Evolutionary conservation across 2,329 filamentous ascomycete genomes (phyloP).

Genomic region (Monosporascus sp.): DNA sequence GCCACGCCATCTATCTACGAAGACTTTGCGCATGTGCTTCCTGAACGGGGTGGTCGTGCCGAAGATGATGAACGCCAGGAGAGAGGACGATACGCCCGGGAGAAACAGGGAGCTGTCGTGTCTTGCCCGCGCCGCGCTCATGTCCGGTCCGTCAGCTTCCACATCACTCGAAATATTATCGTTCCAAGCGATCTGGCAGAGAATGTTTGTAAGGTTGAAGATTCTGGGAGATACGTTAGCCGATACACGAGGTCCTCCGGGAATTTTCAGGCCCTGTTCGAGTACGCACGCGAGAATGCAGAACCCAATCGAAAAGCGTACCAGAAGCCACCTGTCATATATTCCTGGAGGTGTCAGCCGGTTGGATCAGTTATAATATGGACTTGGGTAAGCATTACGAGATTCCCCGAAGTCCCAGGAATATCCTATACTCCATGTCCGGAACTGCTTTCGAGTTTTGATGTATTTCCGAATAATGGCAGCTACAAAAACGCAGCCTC

Average conservation of each 20-base stretch:
- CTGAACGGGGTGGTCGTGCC: slow-evolving; percentile 34
- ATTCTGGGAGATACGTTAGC: slow-evolving; percentile 34
- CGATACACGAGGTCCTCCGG: slow-evolving; percentile 7
- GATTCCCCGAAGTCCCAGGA: slow-evolving; percentile 16
- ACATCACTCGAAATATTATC: slow-evolving; percentile 25
- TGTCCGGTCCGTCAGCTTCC: slow-evolving; percentile 25
- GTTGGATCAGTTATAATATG: slow-evolving; percentile 3
- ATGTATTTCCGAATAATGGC: slow-evolving; percentile 37
- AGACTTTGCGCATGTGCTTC: slow-evolving; percentile 19
- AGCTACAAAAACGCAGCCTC: slow-evolving; percentile 31
- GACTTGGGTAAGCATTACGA: not conserved
- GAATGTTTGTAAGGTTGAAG: slow-evolving; percentile 27
- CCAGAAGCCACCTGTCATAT: slow-evolving; percentile 40
- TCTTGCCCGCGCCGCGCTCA: slow-evolving; percentile 25
- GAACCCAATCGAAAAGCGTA: slow-evolving; percentile 40
- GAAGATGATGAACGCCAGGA: slow-evolving; percentile 35
- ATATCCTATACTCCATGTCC: slow-evolving; percentile 27
- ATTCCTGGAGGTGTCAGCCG: slow-evolving; percentile 22
- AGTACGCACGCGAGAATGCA: slow-evolving; percentile 30
- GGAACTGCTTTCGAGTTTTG: slow-evolving; percentile 27
- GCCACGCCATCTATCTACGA: slow-evolving; percentile 9
- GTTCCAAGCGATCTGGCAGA: slow-evolving; percentile 16
- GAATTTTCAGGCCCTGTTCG: too few relatives aligned
- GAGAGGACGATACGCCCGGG: slow-evolving; percentile 31
- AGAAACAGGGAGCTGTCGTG: slow-evolving; percentile 30